These are phyloP conservation scores for Lycium barbarum DNA, from an alignment of 257 asterid genomes.

Conservation along the genomic window DNA sequence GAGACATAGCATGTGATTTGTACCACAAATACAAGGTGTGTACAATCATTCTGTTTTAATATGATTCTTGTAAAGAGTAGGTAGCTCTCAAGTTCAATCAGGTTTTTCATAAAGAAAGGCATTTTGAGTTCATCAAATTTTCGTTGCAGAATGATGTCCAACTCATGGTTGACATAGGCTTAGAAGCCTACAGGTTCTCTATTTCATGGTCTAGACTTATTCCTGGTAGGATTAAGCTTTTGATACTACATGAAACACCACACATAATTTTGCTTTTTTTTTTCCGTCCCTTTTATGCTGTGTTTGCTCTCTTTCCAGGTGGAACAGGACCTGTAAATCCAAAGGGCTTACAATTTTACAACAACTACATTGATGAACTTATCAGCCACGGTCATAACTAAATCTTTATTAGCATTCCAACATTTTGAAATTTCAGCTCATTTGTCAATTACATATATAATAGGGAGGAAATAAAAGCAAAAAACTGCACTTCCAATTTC, in stretches of 20 bases:
- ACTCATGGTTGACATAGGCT: neutral
- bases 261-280: too few relatives aligned
- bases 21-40: slow-evolving; percentile 44
- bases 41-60: neutral
- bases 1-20: slow-evolving; percentile 40
- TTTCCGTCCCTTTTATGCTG: too few relatives aligned
- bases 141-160: slow-evolving; percentile 29
- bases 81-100: too few relatives aligned
- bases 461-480: too few relatives aligned
- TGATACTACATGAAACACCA: too few relatives aligned
- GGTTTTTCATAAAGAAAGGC: too few relatives aligned
- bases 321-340: slow-evolving; percentile 40
- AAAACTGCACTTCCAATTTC: too few relatives aligned
- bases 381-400: slow-evolving; percentile 39
- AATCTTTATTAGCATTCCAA: too few relatives aligned
- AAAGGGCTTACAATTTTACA: slow-evolving; percentile 36
- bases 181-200: slow-evolving; percentile 37
- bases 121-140: neutral
- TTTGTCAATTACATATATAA: too few relatives aligned
- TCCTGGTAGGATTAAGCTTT: slow-evolving; percentile 26
- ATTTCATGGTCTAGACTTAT: slow-evolving; percentile 46
- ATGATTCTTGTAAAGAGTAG: neutral
- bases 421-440: too few relatives aligned
- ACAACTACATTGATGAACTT: slow-evolving; percentile 47
- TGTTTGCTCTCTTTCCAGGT: slow-evolving; percentile 6